Evolutionary conservation across 129 eudicot genomes (phyloP).

Genomic region (Pittosporum tobira): DNA sequence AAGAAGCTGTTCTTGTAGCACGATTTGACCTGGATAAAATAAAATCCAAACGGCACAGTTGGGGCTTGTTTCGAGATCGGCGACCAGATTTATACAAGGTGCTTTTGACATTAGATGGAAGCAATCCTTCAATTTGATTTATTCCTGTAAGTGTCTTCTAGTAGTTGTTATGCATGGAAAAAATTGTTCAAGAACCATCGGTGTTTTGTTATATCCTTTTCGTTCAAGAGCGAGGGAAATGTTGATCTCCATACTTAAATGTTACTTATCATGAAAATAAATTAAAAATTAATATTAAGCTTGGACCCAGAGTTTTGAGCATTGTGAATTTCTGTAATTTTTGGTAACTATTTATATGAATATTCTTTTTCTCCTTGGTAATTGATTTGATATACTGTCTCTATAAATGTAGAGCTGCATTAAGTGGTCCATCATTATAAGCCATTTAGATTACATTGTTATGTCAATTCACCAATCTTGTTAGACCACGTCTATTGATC

Average conservation of each 20-base stretch:
- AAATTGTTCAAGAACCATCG: constrained; percentile 9
- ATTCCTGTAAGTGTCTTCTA: background rate
- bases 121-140: constrained; percentile 40
- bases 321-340: no score
- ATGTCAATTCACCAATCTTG: no score
- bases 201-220: constrained; percentile 17
- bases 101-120: constrained; percentile 91
- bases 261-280: constrained; percentile 13
- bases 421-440: no score
- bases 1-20: constrained; percentile 79
- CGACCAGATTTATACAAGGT: constrained; percentile 96
- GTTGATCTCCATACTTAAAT: no score
- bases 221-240: constrained; percentile 6
- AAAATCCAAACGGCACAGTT: constrained; percentile 70
- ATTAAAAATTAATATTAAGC: background rate
- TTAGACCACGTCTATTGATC: no score
- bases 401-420: no score
- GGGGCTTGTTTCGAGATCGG: constrained; percentile 96
- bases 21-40: constrained; percentile 73
- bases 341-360: no score
- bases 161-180: constrained; percentile 8
- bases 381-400: no score
- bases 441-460: no score
- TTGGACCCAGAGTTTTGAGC: no score
- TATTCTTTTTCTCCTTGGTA: no score